Base-by-base conservation (phyloP, 2,329 filamentous ascomycete genomes). In the Fusarium transvaalense region DNA sequence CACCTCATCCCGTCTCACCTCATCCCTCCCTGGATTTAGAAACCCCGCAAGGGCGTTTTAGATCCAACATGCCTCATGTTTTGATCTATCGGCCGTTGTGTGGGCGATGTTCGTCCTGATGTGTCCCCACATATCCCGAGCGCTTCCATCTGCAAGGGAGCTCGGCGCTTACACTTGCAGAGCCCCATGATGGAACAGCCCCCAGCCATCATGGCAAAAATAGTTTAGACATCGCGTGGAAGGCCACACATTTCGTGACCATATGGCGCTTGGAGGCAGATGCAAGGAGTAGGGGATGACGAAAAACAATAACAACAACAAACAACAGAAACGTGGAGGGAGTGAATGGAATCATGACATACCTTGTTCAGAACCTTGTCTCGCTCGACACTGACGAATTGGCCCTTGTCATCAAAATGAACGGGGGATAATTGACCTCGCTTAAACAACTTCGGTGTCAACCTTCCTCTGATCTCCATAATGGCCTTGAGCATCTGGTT, bases 401-500 rank as follows among this genome's bases (percentile, higher is more conserved):
- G 93, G 67, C 92, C 87, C 80, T 91, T 84, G 58, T 94, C 91
- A 76, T 97, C 92, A 78, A 97, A 97, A 79, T 97, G 92, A 75
- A 90, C 83, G 41, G 86, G 85, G 15, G 91, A 89, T 64, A 97
- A 86, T 68, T 93, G 86, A 4, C 94, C 93, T 53, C 92, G 91
- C 73, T 93, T 93, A 75, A 97, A 90, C 66, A 97, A 85, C 79
- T 97, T 97, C 46, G 92, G 89, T 31, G 93, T 94, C 67, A 97
- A 90, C 79, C 94, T 97, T 75, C 96, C 96, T 47, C 97, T 90
- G 73, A 95, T 94, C 77, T 99, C 95, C 90, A 97, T 97, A 73
- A 99, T 97, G 21, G 92, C 91, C 68, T 93, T 92, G 63, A 99
- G 88, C 96, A 99, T 99, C 82, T 97, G 94, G 77, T 99, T 99